phyloP scores from a whole-genome alignment of 768 basidiomycete species.

The Inosperma sp. region DNA sequence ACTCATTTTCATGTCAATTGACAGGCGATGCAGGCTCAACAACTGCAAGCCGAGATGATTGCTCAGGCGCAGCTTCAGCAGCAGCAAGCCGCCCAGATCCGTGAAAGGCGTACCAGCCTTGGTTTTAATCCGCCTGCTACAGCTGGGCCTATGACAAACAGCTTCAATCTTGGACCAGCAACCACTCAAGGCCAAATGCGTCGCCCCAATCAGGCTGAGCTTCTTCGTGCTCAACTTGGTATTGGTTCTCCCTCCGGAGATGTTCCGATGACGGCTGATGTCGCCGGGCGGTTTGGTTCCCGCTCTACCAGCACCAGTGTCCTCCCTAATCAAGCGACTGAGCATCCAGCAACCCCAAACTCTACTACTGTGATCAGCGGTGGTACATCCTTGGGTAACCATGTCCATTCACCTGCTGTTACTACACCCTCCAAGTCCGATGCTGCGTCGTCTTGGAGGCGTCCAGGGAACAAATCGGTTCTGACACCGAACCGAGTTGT shows the following conservation, averaged over 20 bases:
- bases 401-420: conserved; percentile 24
- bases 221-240: conserved; percentile 56
- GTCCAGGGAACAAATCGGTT: conserved; percentile 69
- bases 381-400: conserved; percentile 61
- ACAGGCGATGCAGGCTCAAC: conserved; percentile 68
- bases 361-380: conserved; percentile 68
- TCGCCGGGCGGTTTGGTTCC: conserved; percentile 72
- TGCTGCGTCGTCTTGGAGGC: conserved; percentile 74
- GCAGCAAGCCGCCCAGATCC: conserved; percentile 31
- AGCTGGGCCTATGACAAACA: conserved; percentile 61
- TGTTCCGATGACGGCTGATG: conserved; percentile 75
- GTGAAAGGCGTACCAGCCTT: conserved; percentile 44
- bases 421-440: conserved; percentile 73
- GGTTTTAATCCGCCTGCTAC: conserved; percentile 58
- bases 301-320: conserved; percentile 48
- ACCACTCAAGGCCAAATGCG: conserved; percentile 58
- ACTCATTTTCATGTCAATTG: conserved; percentile 14
- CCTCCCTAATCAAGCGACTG: conserved; percentile 37
- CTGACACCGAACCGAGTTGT: conserved; percentile 59
- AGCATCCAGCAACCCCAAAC: conserved; percentile 53
- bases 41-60: conserved; percentile 68
- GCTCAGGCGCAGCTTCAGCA: conserved; percentile 44
- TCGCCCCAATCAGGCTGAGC: conserved; percentile 65
- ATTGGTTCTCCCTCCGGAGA: conserved; percentile 43
- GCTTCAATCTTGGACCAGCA: conserved; percentile 62